Evolutionary conservation across 1,284 basidiomycete genomes (phyloP).

Genomic region (Kwoniella shivajii): DNA sequence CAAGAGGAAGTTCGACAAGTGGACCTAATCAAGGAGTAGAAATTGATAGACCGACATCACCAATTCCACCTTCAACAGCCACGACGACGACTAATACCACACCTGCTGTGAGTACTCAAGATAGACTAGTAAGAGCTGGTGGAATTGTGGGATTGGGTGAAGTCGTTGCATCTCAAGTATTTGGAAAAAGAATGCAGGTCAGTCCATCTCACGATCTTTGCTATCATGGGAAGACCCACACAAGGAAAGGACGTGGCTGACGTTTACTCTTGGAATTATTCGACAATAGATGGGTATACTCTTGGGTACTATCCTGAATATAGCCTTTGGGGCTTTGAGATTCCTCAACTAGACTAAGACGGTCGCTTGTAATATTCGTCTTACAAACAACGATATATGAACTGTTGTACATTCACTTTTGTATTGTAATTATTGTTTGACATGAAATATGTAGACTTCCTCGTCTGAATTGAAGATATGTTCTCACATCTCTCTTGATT

Average conservation of each 20-base stretch:
- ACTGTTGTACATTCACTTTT: too few species aligned
- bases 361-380: too few species aligned
- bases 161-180: constrained; percentile 36
- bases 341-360: constrained; percentile 40
- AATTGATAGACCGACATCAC: neutral
- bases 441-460: too few species aligned
- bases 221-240: neutral
- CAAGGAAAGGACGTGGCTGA: neutral
- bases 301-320: constrained; percentile 45
- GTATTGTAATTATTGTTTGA: too few species aligned
- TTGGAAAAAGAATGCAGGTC: constrained; percentile 50
- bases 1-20: neutral
- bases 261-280: neutral
- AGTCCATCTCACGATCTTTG: constrained; percentile 9
- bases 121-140: constrained; percentile 25
- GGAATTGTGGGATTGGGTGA: constrained; percentile 35
- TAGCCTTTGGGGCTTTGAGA: constrained; percentile 45
- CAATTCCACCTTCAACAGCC: neutral
- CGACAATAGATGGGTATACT: constrained; percentile 46
- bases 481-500: too few species aligned
- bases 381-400: too few species aligned
- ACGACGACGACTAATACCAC: neutral
- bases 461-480: too few species aligned
- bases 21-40: neutral
- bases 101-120: neutral